Evolutionary conservation across 257 asterid species (phyloP).

Genomic region (Fraxinus quadrangulata): DNA sequence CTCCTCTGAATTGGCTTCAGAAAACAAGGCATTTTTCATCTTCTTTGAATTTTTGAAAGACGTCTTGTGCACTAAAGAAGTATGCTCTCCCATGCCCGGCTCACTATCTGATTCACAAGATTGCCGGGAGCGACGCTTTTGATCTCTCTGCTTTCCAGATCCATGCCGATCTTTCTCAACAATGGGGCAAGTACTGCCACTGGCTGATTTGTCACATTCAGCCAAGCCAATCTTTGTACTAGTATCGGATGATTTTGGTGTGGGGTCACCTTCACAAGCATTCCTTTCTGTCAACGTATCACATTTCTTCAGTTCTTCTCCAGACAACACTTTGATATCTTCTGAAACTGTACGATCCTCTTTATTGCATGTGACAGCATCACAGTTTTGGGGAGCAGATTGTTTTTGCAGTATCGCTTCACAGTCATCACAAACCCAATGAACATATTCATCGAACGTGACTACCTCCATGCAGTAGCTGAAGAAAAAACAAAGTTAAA

Average conservation of each 20-base stretch:
- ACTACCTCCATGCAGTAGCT: conserved; percentile 31
- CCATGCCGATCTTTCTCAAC: conserved; percentile 5
- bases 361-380: conserved; percentile 1
- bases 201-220: conserved; percentile 11
- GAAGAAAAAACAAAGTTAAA: conserved; percentile 11
- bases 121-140: conserved; percentile 13
- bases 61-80: not conserved
- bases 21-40: conserved; percentile 4
- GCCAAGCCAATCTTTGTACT: conserved; percentile 13
- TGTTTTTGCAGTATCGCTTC: conserved; percentile 2
- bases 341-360: not conserved
- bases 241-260: not conserved
- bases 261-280: conserved; percentile 10
- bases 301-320: conserved; percentile 11
- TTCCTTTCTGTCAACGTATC: not conserved
- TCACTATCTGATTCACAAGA: conserved; percentile 22
- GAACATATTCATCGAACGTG: conserved; percentile 20
- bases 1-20: not conserved
- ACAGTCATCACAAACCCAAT: conserved; percentile 31
- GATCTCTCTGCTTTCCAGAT: conserved; percentile 25
- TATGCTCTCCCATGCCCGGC: conserved; percentile 17
- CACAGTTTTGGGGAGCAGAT: conserved; percentile 7
- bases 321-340: not conserved
- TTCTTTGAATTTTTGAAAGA: conserved; percentile 17
- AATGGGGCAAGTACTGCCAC: conserved; percentile 5